These are phyloP conservation scores for Beta corolliflora DNA, from an alignment of 179 eudicot species.

Conservation along the genomic window DNA sequence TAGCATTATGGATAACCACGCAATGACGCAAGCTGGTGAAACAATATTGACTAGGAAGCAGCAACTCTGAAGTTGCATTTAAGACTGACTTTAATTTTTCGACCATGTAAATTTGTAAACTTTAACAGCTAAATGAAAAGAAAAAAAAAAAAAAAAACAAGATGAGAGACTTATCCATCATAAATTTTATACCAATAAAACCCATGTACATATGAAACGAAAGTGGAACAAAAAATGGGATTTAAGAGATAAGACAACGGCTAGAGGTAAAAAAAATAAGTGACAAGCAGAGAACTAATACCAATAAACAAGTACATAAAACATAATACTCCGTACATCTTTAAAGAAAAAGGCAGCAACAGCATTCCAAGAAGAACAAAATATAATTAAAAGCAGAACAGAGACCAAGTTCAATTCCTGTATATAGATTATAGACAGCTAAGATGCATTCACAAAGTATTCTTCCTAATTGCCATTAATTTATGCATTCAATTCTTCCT, in stretches of 20 bases:
- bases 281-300: background rate
- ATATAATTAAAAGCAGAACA: background rate
- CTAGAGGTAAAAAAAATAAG: background rate
- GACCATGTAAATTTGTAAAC: background rate
- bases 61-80: background rate
- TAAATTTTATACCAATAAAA: background rate
- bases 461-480: slow-evolving; percentile 8
- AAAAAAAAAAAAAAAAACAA: background rate
- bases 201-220: slow-evolving; percentile 7
- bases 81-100: background rate
- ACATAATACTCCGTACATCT: background rate
- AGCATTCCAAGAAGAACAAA: background rate
- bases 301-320: background rate
- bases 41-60: background rate
- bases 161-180: background rate
- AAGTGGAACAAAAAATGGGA: background rate
- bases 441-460: background rate
- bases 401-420: background rate
- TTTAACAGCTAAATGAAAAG: no score
- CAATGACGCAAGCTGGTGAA: background rate
- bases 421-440: background rate
- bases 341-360: background rate
- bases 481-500: slow-evolving; percentile 15
- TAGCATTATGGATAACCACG: slow-evolving; percentile 4
- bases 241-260: background rate